These are phyloP conservation scores for Pleurotus giganteus DNA, from an alignment of 768 basidiomycete genomes.

Conservation along the genomic window DNA sequence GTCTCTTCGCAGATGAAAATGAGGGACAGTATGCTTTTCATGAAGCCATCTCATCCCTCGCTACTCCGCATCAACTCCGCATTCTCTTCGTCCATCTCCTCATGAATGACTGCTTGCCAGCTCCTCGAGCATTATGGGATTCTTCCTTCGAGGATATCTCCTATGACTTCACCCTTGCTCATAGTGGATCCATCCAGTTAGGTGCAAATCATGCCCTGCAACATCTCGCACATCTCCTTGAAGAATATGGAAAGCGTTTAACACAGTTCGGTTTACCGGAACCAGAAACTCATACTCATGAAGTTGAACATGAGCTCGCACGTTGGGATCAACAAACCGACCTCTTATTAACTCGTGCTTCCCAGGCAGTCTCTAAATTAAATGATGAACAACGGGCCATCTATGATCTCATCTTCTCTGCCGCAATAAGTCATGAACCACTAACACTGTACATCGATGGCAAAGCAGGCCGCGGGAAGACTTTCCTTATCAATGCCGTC, in stretches of 20 bases:
- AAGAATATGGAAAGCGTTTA: not conserved
- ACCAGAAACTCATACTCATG: not conserved
- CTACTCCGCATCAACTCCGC: constrained; percentile 34
- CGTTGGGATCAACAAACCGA: not conserved
- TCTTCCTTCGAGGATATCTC: constrained; percentile 6
- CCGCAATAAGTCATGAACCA: constrained; percentile 19
- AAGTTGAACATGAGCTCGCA: not conserved
- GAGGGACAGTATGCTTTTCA: constrained; percentile 25
- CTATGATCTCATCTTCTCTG: constrained; percentile 25
- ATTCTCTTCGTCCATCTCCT: constrained; percentile 37
- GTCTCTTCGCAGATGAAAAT: constrained; percentile 15
- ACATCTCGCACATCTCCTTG: not conserved
- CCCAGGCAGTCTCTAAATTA: constrained; percentile 13
- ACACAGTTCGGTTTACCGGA: not conserved
- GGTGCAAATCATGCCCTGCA: not conserved
- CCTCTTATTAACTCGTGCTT: too few relatives aligned
- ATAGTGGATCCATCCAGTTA: not conserved
- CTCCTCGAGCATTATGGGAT: constrained; percentile 13
- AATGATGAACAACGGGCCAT: constrained; percentile 31
- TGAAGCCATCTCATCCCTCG: constrained; percentile 29
- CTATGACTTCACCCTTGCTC: constrained; percentile 13
- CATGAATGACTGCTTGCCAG: constrained; percentile 27
- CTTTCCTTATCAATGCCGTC: constrained; percentile 39
- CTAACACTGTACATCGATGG: constrained; percentile 40
- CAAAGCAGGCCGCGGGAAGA: constrained; percentile 45